Evolutionary conservation across 345 rosid species (phyloP).

Genomic region (Eucalyptus urophylla): DNA sequence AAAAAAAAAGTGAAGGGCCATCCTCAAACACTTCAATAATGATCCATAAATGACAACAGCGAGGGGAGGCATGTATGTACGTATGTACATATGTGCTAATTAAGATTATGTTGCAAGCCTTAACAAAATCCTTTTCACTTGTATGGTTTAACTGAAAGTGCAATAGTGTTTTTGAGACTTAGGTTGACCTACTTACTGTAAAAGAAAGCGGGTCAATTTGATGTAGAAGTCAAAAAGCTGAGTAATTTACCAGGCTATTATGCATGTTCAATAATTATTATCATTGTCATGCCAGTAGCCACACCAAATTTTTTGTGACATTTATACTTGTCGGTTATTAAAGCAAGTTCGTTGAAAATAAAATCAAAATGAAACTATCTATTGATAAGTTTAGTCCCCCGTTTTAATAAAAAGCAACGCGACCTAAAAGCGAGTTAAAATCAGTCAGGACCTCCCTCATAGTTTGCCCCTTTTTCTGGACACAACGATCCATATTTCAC

Average conservation of each 20-base stretch:
- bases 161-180: neutral
- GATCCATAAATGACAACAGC: fast-evolving
- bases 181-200: neutral
- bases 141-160: neutral
- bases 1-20: neutral
- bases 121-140: neutral
- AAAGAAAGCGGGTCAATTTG: neutral
- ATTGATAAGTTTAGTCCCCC: neutral
- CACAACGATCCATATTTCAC: neutral
- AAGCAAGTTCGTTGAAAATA: neutral
- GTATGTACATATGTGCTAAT: neutral
- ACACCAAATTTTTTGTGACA: neutral
- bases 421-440: neutral
- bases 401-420: neutral
- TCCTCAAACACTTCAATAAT: neutral
- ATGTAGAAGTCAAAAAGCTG: neutral
- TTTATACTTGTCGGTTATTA: neutral
- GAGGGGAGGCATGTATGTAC: neutral
- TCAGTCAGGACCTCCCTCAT: neutral
- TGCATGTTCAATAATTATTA: neutral
- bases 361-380: neutral
- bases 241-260: neutral
- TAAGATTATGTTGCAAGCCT: neutral
- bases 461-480: neutral
- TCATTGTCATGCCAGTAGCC: neutral